phyloP scores from a whole-genome alignment of 208 protist species.

The Crithidia fasciculata region DNA sequence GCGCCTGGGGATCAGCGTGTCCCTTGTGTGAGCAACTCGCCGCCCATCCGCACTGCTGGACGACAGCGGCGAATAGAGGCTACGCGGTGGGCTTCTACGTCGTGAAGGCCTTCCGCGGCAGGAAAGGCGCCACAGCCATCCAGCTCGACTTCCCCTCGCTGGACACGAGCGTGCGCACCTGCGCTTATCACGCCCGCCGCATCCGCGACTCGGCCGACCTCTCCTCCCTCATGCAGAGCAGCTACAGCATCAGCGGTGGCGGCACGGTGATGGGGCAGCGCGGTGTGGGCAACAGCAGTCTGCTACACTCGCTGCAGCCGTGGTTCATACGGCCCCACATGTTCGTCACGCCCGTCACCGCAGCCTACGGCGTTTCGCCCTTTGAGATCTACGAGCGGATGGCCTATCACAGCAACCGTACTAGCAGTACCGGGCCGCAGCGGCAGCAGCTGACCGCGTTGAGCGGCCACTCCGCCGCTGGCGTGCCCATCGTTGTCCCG shows the following conservation, averaged over 20 bases:
- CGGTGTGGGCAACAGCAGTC: slow-evolving; percentile 8
- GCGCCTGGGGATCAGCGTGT: slow-evolving; percentile 80
- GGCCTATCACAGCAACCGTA: slow-evolving; percentile 27
- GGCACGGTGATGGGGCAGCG: not conserved
- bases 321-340: slow-evolving; percentile 77
- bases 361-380: slow-evolving; percentile 41
- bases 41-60: slow-evolving; percentile 54
- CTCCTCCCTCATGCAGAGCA: slow-evolving; percentile 23
- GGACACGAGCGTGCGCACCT: slow-evolving; percentile 43
- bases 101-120: not conserved
- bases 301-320: slow-evolving; percentile 45
- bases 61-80: slow-evolving; percentile 23
- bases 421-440: not conserved
- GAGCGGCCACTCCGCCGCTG: not conserved
- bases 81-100: slow-evolving; percentile 28
- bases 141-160: slow-evolving; percentile 65
- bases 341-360: slow-evolving; percentile 48
- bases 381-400: slow-evolving; percentile 52
- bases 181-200: slow-evolving; percentile 25
- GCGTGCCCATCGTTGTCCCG: not conserved
- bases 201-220: slow-evolving; percentile 23
- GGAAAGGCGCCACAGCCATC: slow-evolving; percentile 12
- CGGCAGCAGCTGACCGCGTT: not conserved
- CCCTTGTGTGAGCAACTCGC: slow-evolving; percentile 74
- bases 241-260: slow-evolving; percentile 15